Evolutionary conservation across 148 eudicot species (phyloP).

Genomic region (Silene latifolia): DNA sequence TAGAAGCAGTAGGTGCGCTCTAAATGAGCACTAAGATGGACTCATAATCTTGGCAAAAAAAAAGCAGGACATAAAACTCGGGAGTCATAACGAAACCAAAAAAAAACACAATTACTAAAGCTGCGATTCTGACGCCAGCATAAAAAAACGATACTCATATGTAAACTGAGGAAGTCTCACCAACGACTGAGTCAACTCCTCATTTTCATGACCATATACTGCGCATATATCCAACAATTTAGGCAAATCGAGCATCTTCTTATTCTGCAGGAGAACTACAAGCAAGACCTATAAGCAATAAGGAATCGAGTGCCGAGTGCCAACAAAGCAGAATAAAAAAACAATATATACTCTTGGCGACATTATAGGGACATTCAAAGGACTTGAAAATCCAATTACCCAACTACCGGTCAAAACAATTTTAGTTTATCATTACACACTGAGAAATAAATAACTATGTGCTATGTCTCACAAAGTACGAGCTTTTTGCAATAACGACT

Average conservation of each 20-base stretch:
- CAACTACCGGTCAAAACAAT: conserved; percentile 3
- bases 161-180: conserved; percentile 42
- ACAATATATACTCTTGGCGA: not conserved
- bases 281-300: conserved; percentile 41
- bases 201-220: conserved; percentile 85
- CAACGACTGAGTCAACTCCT: conserved; percentile 61
- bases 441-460: not conserved
- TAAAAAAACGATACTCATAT: not conserved
- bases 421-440: not conserved
- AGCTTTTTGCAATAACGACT: not conserved
- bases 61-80: too few relatives aligned
- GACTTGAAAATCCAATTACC: not conserved
- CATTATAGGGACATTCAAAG: not conserved
- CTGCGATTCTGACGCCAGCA: not conserved
- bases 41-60: not conserved
- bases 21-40: not conserved
- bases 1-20: not conserved
- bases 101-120: not conserved
- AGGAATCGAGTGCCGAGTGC: not conserved
- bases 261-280: conserved; percentile 95
- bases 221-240: conserved; percentile 91
- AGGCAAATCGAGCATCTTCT: conserved; percentile 80
- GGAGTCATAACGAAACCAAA: too few relatives aligned
- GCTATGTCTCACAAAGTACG: not conserved
- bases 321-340: not conserved